These are phyloP conservation scores for Nepenthes mirabilis DNA, from an alignment of 148 eudicot species.

Conservation along the genomic window DNA sequence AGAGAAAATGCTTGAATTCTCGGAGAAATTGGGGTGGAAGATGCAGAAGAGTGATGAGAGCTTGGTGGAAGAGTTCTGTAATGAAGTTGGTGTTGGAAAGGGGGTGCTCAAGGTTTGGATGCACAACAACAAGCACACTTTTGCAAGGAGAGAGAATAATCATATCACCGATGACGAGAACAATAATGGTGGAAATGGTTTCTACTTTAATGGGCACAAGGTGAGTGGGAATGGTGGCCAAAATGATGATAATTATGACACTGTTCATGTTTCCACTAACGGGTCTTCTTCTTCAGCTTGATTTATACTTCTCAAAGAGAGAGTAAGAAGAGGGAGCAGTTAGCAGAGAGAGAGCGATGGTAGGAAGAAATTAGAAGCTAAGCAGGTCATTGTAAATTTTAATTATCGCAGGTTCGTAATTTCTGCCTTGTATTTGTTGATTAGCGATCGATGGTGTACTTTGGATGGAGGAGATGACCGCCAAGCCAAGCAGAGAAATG, in stretches of 20 bases:
- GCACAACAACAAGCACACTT: slow-evolving; percentile 37
- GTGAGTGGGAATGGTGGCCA: not conserved
- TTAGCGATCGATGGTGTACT: too few species aligned
- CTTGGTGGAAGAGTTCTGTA: slow-evolving; percentile 29
- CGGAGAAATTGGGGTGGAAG: slow-evolving; percentile 42
- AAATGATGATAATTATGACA: not conserved
- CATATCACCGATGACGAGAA: not conserved
- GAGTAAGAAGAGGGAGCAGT: too few species aligned
- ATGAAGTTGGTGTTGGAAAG: slow-evolving; percentile 24
- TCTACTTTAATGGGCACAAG: slow-evolving; percentile 1
- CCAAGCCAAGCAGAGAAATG: too few species aligned
- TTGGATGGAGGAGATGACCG: too few species aligned
- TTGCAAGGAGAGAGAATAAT: not conserved
- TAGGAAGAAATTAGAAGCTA: too few species aligned
- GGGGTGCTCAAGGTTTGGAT: slow-evolving; percentile 47
- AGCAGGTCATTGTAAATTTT: too few species aligned
- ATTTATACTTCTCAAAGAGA: not conserved
- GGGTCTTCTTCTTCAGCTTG: slow-evolving; percentile 3
- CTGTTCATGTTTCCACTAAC: slow-evolving; percentile 2
- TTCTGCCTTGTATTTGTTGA: too few species aligned
- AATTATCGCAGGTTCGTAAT: too few species aligned
- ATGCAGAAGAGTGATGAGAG: slow-evolving; percentile 28
- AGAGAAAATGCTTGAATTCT: slow-evolving; percentile 34
- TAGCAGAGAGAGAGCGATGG: too few species aligned
- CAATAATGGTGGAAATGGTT: not conserved